A percentile compares a stretch with the other conserved stretches of the same genome.
Conservation (phyloP, 2,329 filamentous ascomycete species). For the Fusarium globosum region DNA sequence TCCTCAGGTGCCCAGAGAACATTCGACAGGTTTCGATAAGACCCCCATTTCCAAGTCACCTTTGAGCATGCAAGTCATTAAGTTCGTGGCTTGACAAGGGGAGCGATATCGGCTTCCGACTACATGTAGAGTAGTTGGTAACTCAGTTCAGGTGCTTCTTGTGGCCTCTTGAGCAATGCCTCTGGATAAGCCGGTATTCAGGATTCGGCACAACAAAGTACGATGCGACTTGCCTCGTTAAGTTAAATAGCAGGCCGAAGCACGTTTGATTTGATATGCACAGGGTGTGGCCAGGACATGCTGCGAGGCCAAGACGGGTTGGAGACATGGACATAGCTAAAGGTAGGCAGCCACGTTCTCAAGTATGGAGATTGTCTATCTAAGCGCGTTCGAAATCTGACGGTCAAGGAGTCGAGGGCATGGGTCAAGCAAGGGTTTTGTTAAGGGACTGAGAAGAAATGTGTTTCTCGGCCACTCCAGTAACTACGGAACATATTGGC, state of each 20-base stretch:
- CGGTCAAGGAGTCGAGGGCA: slow-evolving; percentile 11
- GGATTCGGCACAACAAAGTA: neutral
- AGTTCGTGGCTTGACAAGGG: neutral
- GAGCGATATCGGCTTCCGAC: slow-evolving; percentile 2
- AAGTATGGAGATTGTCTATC: neutral
- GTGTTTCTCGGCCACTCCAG: neutral
- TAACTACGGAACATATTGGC: neutral
- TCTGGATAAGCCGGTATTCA: slow-evolving; percentile 3
- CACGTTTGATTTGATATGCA: slow-evolving; percentile 1
- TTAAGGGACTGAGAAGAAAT: slow-evolving; percentile 1
- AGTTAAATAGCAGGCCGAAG: neutral
- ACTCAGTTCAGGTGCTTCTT: neutral
- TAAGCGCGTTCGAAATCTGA: slow-evolving; percentile 18
- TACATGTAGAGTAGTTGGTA: neutral
- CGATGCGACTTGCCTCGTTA: slow-evolving; percentile 6
- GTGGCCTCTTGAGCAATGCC: slow-evolving; percentile 31
- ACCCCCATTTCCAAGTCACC: neutral
- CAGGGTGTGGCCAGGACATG: slow-evolving; percentile 3
- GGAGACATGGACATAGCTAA: slow-evolving; percentile 2
- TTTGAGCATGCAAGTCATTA: neutral
- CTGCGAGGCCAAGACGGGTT: neutral
- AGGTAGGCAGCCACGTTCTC: slow-evolving; percentile 33
- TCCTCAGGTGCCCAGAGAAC: neutral
- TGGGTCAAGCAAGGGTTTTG: slow-evolving; percentile 3
- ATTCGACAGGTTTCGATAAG: slow-evolving; percentile 1